Conservation (phyloP, 371 early-diverging fungal genomes). For the Entomophthora muscae region DNA sequence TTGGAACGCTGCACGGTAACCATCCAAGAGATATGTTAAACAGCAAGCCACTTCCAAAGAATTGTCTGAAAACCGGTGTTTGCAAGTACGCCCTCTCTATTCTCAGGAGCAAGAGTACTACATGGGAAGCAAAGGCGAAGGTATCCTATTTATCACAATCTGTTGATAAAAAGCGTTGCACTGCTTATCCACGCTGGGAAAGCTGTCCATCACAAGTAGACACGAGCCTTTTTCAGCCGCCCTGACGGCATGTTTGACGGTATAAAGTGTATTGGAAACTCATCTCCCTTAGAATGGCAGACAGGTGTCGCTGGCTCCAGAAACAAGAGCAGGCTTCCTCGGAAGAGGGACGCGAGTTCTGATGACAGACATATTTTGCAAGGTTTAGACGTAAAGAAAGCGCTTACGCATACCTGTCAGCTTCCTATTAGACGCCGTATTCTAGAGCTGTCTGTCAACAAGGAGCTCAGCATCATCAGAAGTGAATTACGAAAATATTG, state of each 20-base stretch:
- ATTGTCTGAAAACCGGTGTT: background rate
- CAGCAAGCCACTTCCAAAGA: background rate
- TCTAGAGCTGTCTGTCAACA: background rate
- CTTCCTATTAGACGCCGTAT: background rate
- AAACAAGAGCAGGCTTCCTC: background rate
- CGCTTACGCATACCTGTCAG: background rate
- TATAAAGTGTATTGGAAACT: too few species aligned
- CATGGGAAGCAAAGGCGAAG: background rate
- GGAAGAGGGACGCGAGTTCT: background rate
- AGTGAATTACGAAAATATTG: background rate
- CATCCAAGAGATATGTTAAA: background rate
- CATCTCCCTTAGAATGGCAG: background rate
- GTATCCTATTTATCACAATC: background rate
- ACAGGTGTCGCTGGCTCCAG: background rate
- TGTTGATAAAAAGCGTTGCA: background rate
- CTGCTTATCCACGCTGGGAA: background rate
- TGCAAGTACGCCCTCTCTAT: too few species aligned
- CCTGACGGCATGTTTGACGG: background rate
- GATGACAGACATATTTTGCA: background rate
- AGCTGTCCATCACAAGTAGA: background rate
- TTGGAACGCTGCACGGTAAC: background rate
- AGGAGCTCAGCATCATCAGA: background rate
- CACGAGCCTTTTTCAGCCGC: background rate
- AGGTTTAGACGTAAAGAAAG: background rate
- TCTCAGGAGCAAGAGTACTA: too few species aligned